phyloP scores from a whole-genome alignment of 257 asterid genomes.

The Jasminum sambac region DNA sequence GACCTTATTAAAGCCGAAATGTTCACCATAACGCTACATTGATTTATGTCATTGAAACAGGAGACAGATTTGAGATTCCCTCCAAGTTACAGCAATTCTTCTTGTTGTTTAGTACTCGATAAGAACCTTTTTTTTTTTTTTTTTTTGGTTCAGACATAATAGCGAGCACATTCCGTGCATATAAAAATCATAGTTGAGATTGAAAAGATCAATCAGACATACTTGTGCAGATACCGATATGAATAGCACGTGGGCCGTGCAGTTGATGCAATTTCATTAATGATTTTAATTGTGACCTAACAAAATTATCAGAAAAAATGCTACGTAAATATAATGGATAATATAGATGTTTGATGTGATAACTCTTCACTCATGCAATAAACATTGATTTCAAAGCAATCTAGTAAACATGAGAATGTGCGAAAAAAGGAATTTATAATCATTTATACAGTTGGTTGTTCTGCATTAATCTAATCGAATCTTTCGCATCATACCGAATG shows the following conservation, averaged over 20 bases:
- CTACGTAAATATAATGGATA: not conserved
- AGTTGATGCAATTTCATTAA: too few relatives aligned
- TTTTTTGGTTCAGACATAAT: not conserved
- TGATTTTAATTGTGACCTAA: too few relatives aligned
- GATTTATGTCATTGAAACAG: constrained; percentile 15
- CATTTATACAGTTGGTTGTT: too few relatives aligned
- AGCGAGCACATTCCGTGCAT: not conserved
- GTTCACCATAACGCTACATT: constrained; percentile 21
- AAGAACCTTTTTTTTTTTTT: too few relatives aligned
- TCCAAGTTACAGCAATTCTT: not conserved
- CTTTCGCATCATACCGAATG: too few relatives aligned
- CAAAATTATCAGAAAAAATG: too few relatives aligned
- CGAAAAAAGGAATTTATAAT: too few relatives aligned
- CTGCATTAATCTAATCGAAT: too few relatives aligned
- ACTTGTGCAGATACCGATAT: not conserved
- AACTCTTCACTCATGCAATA: too few relatives aligned
- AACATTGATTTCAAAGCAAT: too few relatives aligned
- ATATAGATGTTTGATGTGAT: too few relatives aligned
- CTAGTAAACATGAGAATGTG: too few relatives aligned
- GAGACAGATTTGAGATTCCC: not conserved
- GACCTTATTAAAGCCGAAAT: constrained; percentile 7
- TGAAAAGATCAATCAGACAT: not conserved
- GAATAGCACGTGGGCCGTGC: not conserved
- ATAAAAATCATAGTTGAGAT: not conserved
- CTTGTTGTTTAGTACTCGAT: not conserved